Evolutionary conservation across 2,329 filamentous ascomycete species (phyloP).

Genomic region (Fusarium pseudograminearum): DNA sequence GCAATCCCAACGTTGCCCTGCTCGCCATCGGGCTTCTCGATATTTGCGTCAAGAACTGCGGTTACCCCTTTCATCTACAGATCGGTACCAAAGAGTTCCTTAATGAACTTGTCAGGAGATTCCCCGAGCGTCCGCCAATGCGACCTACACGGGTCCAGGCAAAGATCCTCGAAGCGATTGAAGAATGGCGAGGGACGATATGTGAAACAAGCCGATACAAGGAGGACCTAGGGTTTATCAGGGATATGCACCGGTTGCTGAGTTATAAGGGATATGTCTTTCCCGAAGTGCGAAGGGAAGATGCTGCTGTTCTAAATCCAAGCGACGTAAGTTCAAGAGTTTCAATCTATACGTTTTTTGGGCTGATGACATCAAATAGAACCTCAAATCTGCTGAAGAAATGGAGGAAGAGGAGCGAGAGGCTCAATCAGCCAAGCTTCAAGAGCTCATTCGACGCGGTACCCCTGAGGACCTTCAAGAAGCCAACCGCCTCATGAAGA

Average conservation of each 20-base stretch:
- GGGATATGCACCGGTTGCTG: conserved; percentile 96
- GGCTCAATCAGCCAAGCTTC: conserved; percentile 96
- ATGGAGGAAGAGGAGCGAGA: conserved; percentile 98
- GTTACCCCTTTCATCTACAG: conserved; percentile 98
- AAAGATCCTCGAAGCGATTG: conserved; percentile 94
- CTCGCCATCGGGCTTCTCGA: conserved; percentile 93
- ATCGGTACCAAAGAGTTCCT: conserved; percentile 99
- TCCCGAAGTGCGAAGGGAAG: conserved; percentile 89
- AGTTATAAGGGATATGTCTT: conserved; percentile 98
- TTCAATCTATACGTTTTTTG: conserved; percentile 55
- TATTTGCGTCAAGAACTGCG: conserved; percentile 99
- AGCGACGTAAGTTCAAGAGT: conserved; percentile 80
- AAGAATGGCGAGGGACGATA: conserved; percentile 98
- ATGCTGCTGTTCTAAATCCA: conserved; percentile 95
- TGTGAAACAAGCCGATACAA: conserved; percentile 98
- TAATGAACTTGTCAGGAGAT: conserved; percentile 95
- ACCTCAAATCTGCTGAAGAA: conserved; percentile 94
- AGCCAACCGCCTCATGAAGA: conserved; percentile 97
- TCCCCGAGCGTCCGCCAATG: conserved; percentile 91
- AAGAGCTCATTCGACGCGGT: conserved; percentile 93
- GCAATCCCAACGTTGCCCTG: conserved; percentile 94
- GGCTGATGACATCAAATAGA: conserved; percentile 63
- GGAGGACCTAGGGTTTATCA: conserved; percentile 94
- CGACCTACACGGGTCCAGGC: conserved; percentile 88
- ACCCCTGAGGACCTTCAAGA: conserved; percentile 94